Evolutionary conservation across 305 asterid species (phyloP), one percentile per base, ranked within the genome.

Genomic region (Euphrasia arctica): DNA sequence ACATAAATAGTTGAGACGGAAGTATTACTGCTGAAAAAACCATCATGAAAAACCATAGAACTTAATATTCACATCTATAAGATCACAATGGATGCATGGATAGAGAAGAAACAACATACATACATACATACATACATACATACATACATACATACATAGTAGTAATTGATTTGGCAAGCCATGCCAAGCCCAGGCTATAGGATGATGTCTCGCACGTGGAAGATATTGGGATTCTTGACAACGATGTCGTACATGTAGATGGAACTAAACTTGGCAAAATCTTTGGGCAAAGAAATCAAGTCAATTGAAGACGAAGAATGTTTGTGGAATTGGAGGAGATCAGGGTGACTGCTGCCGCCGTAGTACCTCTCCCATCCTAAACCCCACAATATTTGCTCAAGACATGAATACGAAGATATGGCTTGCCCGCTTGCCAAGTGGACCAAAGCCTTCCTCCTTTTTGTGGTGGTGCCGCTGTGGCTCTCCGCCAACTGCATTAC

Each of bases 351-450:
- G 14, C 79, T 84, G 36, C 27, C 1, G 27, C 36, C 36, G 14
- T 83, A 82, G 51, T 88, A 91, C 77, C 91, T 79, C 75, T 86
- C 97, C 97, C 97, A 91, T 0, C 97, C 97, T 49, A 91, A 72
- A 22, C 72, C 85, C 15, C 47, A 70, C 11, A 91, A 72, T 27
- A 91, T 81, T 32, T 72, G 71, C 75, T 91, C 97, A 5, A 91
- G 83, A 8, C 15, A 72, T 0, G 68, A 5, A 58, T 91, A 91
- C 0, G 97, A 91, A 1, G 90, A 80, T n/a, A 91, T 85, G 45
- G 64, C 78, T 72, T 88, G 78, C 7, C 83, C 90, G 0, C 89
- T 68, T n/a, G 97, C 75, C 66, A 88, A 65, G 80, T 91, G 88
- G 42, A 91, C 84, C 69, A 91, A 54, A n/a, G 50, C 86, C 82